phyloP scores from a whole-genome alignment of 257 asterid genomes.

The Solanum pinnatisectum region DNA sequence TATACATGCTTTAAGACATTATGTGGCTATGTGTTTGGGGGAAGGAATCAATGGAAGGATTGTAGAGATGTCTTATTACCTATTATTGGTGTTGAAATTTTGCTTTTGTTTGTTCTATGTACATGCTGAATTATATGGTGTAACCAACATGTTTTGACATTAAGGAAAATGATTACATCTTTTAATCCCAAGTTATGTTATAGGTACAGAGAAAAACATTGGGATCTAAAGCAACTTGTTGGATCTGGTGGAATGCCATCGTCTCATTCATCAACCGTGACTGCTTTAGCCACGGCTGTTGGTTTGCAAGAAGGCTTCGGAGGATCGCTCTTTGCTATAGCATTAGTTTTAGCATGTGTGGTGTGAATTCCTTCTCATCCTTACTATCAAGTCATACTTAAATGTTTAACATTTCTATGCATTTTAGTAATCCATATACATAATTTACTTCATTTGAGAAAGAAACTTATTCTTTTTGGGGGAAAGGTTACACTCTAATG shows the following conservation, averaged over 20 bases:
- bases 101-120: background rate
- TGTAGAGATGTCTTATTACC: background rate
- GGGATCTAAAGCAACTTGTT: conserved; percentile 74
- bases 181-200: conserved; percentile 22
- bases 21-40: background rate
- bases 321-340: conserved; percentile 58
- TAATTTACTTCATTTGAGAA: too few species aligned
- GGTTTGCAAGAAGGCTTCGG: conserved; percentile 87
- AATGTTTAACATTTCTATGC: background rate
- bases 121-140: background rate
- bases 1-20: background rate
- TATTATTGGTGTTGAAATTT: background rate
- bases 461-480: too few species aligned
- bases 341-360: conserved; percentile 77
- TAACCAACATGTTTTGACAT: background rate
- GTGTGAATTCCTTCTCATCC: conserved; percentile 20
- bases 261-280: conserved; percentile 90
- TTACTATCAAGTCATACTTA: background rate
- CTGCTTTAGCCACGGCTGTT: conserved; percentile 79
- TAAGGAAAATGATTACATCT: background rate
- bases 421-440: background rate
- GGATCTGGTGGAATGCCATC: conserved; percentile 99
- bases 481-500: too few species aligned
- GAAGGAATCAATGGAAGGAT: background rate
- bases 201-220: conserved; percentile 83